Evolutionary conservation across 805 yeast genomes (phyloP).

Genomic region (Suhomyces xylopsoci): DNA sequence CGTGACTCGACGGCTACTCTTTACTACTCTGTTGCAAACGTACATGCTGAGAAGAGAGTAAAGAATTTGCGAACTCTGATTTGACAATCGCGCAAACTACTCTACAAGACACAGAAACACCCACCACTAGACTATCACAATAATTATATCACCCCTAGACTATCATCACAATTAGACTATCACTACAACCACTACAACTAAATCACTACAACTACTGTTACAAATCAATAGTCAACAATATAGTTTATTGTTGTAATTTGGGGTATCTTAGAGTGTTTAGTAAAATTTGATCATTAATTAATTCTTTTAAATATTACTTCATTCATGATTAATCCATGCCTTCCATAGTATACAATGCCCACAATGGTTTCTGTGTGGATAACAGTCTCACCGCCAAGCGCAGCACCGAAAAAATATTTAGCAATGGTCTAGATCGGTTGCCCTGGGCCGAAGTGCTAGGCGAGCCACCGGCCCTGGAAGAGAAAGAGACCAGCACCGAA

Average conservation of each 20-base stretch:
- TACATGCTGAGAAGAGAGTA: not conserved
- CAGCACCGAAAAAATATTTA: not conserved
- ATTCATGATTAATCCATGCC: not conserved
- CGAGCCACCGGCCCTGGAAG: not conserved
- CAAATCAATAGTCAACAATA: too few species aligned
- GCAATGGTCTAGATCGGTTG: slow-evolving; percentile 12
- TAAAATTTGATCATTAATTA: too few species aligned
- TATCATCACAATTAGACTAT: too few species aligned
- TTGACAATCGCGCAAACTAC: not conserved
- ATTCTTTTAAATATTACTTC: too few species aligned
- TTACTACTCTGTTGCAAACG: not conserved
- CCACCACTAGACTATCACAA: too few species aligned
- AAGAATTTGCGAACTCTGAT: not conserved
- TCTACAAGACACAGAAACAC: too few species aligned
- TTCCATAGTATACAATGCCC: slow-evolving; percentile 10
- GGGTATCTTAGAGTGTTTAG: too few species aligned
- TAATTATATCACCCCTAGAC: too few species aligned
- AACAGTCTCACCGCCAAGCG: not conserved
- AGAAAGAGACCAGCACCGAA: not conserved
- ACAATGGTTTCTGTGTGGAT: slow-evolving; percentile 17
- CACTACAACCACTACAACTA: too few species aligned
- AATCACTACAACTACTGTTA: too few species aligned
- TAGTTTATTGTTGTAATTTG: too few species aligned
- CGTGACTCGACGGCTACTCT: not conserved
- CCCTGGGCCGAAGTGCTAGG: slow-evolving; percentile 5